Base-by-base conservation (phyloP, 2,329 filamentous ascomycete species). In the Hymenoscyphus fraxineus region DNA sequence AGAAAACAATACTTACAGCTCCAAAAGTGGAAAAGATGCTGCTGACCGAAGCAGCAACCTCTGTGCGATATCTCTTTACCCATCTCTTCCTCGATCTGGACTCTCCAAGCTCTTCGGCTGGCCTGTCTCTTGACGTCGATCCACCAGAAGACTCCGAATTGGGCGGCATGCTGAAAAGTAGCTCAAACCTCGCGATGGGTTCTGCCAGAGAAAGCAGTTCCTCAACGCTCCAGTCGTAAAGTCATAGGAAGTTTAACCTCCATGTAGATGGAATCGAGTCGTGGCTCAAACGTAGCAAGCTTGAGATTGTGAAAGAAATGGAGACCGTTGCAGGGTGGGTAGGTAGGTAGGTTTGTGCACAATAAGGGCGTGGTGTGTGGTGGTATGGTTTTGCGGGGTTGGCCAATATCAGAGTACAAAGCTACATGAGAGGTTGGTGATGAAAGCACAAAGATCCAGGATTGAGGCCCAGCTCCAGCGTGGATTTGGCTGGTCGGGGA, bases 11-110 rank as follows among this genome's bases (percentile, higher is more conserved):
- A 74, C 80, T 72, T 73, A 85, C 82, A n/a, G 91, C 89, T 69
- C 85, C 82, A 74, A 92, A 83, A 54, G 91, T 95, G 44, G 90
- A 92, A 64, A 94, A 82, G 69, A 93, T 82, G 77, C 89, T 93
- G 74, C 89, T 90, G 47, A 87, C 82, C 77, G 88, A 90, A 56
- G 92, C 91, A 66, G 91, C 87, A 69, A 95, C 87, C 78, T 94
- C 90, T 59, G 89, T 93, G 69, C 90, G 85, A 77, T 95, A 94
- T 70, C 83, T 84, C 79, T 92, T 93, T 73, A 89, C 81, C 80
- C 88, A 89, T 72, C 74, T 76, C 72, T 80, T 83, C 59, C 79
- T 76, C 66, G 35, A 67, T 47, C 69, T 51, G 61, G 62, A 64
- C 63, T 59, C 66, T 58, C 58, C 65, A 40, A 63, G 32, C 35